Evolutionary conservation across 257 asterid genomes (phyloP), one percentile per base, ranked within the genome.

Genomic region (Euphrasia confusa): DNA sequence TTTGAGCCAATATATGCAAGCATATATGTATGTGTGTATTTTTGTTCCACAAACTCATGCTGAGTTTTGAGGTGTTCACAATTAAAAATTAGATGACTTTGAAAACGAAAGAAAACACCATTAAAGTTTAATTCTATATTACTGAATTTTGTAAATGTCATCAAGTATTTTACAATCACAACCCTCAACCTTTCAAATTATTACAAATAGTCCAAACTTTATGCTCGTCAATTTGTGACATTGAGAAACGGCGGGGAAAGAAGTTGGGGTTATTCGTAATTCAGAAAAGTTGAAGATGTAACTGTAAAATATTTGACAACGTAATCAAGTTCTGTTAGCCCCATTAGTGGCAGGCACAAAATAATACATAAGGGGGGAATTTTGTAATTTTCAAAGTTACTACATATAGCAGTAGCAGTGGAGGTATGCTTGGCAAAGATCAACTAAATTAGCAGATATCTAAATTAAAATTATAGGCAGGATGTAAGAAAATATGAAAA

Each of bases 401-500:
- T 10, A 11, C 2, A 44, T 42, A 42, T 44, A 44, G 2, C 42
- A 45, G 15, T 48, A 14, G 21, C 54, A 2, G 8, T 48, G n/a
- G 24, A 48, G 8, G 21, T 49, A 49, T 49, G 55, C 27, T 14
- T 15, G 27, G 15, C 55, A 49, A 49, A 15, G 9, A 49, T 14
- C 52, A 58, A 21, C 24, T 40, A 8, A 54, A 35, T 13, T 39
- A 50, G 10, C 21, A 42, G 3, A 9, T 5, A 49, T 8, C 13
- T 42, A 49, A 24, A 24, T 58, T 10, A 50, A 52, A 57, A 6
- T 21, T 14, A 6, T 42, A 24, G 24, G 54, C 7, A 54, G 6
- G 35, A 56, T 48, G 40, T 18, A 12, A 18, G 39, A 64, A 58
- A 5, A 78, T 32, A 18, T 60, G 59, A 57, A 50, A 68, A 39